Evolutionary conservation across 257 asterid species (phyloP).

Genomic region (Solanum corneliomulleri): DNA sequence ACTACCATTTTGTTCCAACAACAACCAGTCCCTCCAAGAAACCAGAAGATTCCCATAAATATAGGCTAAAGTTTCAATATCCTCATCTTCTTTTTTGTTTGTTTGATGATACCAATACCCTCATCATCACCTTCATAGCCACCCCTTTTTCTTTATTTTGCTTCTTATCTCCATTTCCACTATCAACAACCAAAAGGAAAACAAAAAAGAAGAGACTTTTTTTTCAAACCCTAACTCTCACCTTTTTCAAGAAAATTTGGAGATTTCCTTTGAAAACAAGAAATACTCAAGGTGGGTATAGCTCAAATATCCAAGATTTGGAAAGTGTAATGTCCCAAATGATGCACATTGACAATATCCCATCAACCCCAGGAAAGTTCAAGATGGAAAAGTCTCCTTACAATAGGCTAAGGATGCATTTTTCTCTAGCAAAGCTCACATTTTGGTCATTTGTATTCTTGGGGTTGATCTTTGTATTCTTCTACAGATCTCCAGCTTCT

Average conservation of each 20-base stretch:
- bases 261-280: background rate
- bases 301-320: constrained; percentile 13
- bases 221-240: constrained; percentile 20
- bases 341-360: constrained; percentile 70
- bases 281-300: constrained; percentile 9
- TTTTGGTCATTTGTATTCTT: constrained; percentile 83
- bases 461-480: constrained; percentile 68
- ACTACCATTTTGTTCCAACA: constrained; percentile 17
- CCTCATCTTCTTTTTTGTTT: background rate
- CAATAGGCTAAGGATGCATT: constrained; percentile 60
- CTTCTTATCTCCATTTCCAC: constrained; percentile 2
- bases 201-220: background rate
- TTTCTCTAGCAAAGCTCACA: constrained; percentile 69
- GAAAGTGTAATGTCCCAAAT: constrained; percentile 16
- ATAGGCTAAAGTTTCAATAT: background rate
- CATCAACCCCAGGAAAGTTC: constrained; percentile 88
- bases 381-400: constrained; percentile 89
- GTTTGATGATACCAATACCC: background rate
- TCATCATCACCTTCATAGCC: constrained; percentile 4
- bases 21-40: constrained; percentile 30
- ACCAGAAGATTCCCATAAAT: constrained; percentile 51
- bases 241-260: constrained; percentile 4
- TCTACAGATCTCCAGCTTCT: constrained; percentile 65
- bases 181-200: constrained; percentile 5
- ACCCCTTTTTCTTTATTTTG: constrained; percentile 1